Base-by-base conservation (phyloP, 176 grass and related monocot genomes). In the Hsuehochloa calcarea region DNA sequence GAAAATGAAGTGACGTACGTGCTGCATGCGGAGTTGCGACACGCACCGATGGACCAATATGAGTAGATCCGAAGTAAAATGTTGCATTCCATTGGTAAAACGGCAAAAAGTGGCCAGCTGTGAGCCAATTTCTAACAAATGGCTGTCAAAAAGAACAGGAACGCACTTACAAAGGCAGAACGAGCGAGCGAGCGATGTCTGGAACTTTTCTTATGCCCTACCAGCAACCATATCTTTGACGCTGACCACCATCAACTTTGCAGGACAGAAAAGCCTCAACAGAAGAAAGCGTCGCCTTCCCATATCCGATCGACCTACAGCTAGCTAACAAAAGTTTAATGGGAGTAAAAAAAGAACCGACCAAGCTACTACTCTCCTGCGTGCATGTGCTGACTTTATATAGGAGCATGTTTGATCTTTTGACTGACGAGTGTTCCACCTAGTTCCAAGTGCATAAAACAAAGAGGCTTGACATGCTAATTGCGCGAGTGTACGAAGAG, bases 401-500 rank as follows among this genome's bases (percentile, higher is more conserved):
- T 54, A 52, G 17, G 51, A 54, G 26, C 13, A 61, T 47, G 59
- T 0, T 6, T 37, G 16, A 3, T 9, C 46, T 38, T 68, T 77
- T 68, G 62, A 85, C 72, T 10, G 72, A 44, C n/a, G 61, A 44
- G 20, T 10, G 34, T 47, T 54, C 61, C 72, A 55, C 68, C 61
- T 37, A 58, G n/a, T 47, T 66, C 72, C 72, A 67, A 85, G 72
- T 49, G 63, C 39, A 44, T 55, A 47, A 41, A 61, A 84, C 82
- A 77, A 84, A 44, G 20, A 34, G 4, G 19, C 41, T 60, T 25
- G 63, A 10, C 38, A 37, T 16, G 50, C 11, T 43, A 45, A 67
- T 41, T 45, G 49, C 43, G 17, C 56, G 3, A 44, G 5, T 2
- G 83, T 69, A 68, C 74, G 39, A 70, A 59, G 47, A 34, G 73